A percentile compares a stretch with the other conserved stretches of the same genome.
Conservation (phyloP, 257 asterid species). For the Paulownia fortunei region DNA sequence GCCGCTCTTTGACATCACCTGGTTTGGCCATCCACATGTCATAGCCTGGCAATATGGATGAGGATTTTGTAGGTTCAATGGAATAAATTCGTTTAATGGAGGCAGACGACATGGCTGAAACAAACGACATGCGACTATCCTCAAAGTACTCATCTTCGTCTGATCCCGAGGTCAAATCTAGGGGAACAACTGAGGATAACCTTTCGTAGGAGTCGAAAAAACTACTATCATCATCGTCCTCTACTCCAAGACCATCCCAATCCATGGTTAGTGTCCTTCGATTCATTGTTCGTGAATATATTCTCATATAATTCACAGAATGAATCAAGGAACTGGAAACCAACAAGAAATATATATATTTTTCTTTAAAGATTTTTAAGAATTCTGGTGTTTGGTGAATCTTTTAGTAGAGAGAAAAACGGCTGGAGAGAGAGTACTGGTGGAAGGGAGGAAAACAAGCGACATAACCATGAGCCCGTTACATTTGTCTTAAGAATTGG, state of each 20-base stretch:
- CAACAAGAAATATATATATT: not conserved
- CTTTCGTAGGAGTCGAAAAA: conserved; percentile 74
- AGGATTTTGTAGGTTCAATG: conserved; percentile 27
- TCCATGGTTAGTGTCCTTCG: conserved; percentile 86
- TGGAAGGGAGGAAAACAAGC: conserved; percentile 72
- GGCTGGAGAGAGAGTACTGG: conserved; percentile 40
- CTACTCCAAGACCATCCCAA: conserved; percentile 79
- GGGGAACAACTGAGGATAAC: conserved; percentile 64
- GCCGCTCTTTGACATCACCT: conserved; percentile 81
- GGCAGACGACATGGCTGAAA: conserved; percentile 55
- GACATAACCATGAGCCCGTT: conserved; percentile 4
- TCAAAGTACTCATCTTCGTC: conserved; percentile 69
- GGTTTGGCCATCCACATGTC: conserved; percentile 97
- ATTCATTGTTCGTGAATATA: conserved; percentile 50
- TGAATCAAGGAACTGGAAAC: conserved; percentile 7
- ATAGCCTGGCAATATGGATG: conserved; percentile 49
- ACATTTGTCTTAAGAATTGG: conserved; percentile 28
- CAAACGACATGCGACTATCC: conserved; percentile 81
- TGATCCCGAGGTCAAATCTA: conserved; percentile 54
- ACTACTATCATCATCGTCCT: conserved; percentile 74
- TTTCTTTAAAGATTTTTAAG: conserved; percentile 2
- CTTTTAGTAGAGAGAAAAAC: conserved; percentile 19
- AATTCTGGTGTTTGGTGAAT: conserved; percentile 17
- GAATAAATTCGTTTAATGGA: conserved; percentile 35
- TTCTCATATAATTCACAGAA: not conserved